Evolutionary conservation across 495 filamentous ascomycete species (phyloP).

Genomic region (Hyaloscypha variabilis): DNA sequence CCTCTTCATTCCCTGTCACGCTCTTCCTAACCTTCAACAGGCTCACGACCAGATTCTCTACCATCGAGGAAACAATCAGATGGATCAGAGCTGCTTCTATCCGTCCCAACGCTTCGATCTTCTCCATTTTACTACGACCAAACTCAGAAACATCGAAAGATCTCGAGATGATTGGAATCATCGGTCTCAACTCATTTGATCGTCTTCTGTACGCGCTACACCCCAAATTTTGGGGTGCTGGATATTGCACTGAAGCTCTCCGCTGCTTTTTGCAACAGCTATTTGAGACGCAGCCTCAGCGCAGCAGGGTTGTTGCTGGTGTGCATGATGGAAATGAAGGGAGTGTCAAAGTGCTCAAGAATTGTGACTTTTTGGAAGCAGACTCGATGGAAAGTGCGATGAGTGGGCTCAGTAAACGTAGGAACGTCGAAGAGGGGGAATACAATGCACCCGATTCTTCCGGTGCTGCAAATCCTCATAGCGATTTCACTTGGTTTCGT

Average conservation of each 20-base stretch:
- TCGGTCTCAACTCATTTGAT: neutral
- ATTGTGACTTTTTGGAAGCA: neutral
- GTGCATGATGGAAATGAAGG: neutral
- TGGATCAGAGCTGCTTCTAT: neutral
- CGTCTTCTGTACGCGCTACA: neutral
- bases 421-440: no score
- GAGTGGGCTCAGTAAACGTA: neutral
- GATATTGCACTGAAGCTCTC: neutral
- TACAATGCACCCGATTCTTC: no score
- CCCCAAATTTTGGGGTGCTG: neutral
- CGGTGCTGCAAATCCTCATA: no score
- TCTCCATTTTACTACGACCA: neutral
- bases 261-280: neutral
- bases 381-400: neutral
- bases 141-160: no score
- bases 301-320: neutral
- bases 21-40: neutral
- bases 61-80: neutral
- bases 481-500: no score
- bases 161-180: neutral
- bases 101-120: neutral
- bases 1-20: neutral
- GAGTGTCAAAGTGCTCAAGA: neutral
- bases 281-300: neutral
- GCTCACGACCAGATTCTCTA: neutral